Conservation (phyloP, 371 early-diverging fungal genomes). For the Rhizopus stolonifer region DNA sequence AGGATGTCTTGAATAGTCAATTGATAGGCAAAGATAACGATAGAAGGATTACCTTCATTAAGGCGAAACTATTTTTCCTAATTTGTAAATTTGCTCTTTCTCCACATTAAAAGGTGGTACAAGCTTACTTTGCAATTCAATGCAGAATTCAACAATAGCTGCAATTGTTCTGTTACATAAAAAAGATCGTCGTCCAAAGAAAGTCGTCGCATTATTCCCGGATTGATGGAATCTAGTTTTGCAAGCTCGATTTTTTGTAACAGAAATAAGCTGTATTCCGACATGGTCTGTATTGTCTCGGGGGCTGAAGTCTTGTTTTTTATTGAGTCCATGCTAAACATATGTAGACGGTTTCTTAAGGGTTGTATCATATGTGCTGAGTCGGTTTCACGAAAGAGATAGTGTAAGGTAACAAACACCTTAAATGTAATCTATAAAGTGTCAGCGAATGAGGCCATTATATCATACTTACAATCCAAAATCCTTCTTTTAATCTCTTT, state of each 20-base stretch:
- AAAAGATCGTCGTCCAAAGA: conserved; percentile 69
- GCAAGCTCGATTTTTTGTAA: conserved; percentile 78
- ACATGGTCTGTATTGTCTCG: conserved; percentile 72
- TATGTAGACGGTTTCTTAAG: conserved; percentile 53
- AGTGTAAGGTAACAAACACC: conserved; percentile 78
- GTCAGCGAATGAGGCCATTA: background rate
- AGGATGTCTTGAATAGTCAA: conserved; percentile 83
- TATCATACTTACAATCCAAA: conserved; percentile 70
- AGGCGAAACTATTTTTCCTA: conserved; percentile 65
- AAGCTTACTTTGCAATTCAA: conserved; percentile 72
- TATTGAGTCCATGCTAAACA: conserved; percentile 62
- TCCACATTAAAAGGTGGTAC: background rate
- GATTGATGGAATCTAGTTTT: conserved; percentile 78
- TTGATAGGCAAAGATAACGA: conserved; percentile 81
- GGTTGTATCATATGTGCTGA: conserved; percentile 70
- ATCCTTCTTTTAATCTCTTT: conserved; percentile 63
- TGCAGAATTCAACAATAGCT: conserved; percentile 76
- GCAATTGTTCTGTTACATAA: conserved; percentile 72
- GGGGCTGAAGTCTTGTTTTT: conserved; percentile 60
- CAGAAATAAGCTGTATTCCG: conserved; percentile 79
- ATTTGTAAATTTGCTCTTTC: no score
- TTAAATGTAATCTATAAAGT: conserved; percentile 79
- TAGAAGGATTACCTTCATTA: conserved; percentile 83
- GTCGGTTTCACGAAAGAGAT: conserved; percentile 82
- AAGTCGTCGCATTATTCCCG: conserved; percentile 54